Percentiles rank a stretch among this genome's conserved stretches.
phyloP scores from a whole-genome alignment of 805 yeast species.

The Candida wancherniae region DNA sequence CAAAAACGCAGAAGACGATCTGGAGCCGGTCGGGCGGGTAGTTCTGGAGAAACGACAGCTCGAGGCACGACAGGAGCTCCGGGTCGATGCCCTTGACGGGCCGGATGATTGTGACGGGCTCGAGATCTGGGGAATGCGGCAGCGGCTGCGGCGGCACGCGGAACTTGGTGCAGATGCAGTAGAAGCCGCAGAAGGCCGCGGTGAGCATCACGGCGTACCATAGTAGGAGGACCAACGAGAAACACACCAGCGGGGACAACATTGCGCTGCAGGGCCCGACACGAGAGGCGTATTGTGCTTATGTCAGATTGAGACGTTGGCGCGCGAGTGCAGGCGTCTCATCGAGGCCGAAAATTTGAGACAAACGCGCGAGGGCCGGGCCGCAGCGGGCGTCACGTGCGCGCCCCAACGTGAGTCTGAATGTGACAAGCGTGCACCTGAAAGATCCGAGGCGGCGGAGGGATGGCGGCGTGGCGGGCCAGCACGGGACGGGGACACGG shows the following conservation, averaged over 20 bases:
- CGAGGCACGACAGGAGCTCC: constrained; percentile 63
- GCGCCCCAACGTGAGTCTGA: too few species aligned
- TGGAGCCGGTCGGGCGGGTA: constrained; percentile 61
- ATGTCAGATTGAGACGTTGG: too few species aligned
- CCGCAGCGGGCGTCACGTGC: constrained; percentile 1
- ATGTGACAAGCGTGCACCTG: too few species aligned
- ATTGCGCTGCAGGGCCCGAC: too few species aligned
- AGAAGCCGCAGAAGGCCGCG: constrained; percentile 37
- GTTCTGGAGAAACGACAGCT: constrained; percentile 61
- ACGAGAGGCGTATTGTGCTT: too few species aligned
- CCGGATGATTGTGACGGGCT: constrained; percentile 65
- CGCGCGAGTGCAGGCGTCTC: too few species aligned
- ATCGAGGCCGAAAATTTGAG: too few species aligned
- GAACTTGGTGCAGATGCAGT: constrained; percentile 33
- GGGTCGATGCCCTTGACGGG: constrained; percentile 85
- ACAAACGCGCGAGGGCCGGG: too few species aligned
- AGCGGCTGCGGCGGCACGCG: constrained; percentile 17
- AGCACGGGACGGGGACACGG: background rate
- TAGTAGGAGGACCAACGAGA: constrained; percentile 19
- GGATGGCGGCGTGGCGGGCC: too few species aligned
- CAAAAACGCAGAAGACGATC: constrained; percentile 72
- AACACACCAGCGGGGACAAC: too few species aligned
- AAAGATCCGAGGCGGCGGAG: too few species aligned
- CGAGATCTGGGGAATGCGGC: constrained; percentile 12
- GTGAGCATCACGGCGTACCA: constrained; percentile 38